Conservation (phyloP, 495 filamentous ascomycete genomes). For the Penicillium salamii region DNA sequence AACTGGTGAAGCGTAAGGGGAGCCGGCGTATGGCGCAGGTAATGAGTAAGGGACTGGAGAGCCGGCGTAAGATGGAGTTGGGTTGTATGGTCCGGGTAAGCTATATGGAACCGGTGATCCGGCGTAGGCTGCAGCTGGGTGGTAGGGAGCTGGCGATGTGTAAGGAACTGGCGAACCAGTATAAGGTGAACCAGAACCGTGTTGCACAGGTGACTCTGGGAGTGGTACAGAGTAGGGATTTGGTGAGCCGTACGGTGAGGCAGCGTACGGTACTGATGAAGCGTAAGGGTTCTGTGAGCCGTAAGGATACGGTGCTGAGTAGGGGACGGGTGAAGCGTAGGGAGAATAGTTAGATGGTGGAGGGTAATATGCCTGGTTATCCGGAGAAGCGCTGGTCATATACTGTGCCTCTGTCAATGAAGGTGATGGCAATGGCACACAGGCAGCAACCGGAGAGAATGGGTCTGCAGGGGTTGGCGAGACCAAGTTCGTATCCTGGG, state of each 20-base stretch:
- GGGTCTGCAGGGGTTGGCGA: conserved; percentile 13
- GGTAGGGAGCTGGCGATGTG: neutral
- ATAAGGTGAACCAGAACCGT: conserved; percentile 6
- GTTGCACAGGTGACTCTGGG: conserved; percentile 12
- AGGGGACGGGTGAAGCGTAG: conserved; percentile 18
- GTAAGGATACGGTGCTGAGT: conserved; percentile 9
- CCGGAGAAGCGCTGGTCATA: conserved; percentile 26
- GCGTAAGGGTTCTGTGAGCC: conserved; percentile 17
- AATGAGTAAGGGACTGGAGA: conserved; percentile 6
- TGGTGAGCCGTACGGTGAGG: conserved; percentile 13
- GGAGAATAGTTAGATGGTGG: conserved; percentile 6
- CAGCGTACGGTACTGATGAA: conserved; percentile 8
- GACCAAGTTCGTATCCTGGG: conserved; percentile 4
- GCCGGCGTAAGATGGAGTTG: neutral
- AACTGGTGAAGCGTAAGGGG: conserved; percentile 11
- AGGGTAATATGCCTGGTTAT: conserved; percentile 15
- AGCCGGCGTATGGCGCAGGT: conserved; percentile 12
- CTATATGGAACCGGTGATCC: conserved; percentile 5
- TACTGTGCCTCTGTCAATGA: conserved; percentile 27
- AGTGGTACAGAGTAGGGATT: conserved; percentile 12
- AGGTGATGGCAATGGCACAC: conserved; percentile 32
- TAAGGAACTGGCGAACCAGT: conserved; percentile 2
- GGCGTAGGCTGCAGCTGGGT: neutral
- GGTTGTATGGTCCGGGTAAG: conserved; percentile 3
- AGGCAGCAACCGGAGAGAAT: conserved; percentile 26